Evolutionary conservation across 352 stramenopile species (phyloP).

Genomic region (Pythium insidiosum): DNA sequence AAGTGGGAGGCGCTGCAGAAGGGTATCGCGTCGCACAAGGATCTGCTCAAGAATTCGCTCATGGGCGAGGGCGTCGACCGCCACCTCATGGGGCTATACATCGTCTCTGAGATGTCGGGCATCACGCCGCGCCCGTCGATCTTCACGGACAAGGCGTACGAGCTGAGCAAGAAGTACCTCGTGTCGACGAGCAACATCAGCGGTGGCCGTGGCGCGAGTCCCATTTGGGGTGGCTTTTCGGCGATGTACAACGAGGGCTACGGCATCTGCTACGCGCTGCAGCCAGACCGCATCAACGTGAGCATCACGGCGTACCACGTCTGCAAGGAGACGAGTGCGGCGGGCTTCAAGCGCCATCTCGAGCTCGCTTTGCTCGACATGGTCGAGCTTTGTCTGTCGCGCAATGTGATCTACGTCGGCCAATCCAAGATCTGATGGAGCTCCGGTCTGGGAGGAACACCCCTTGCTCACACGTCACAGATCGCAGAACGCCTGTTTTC

Average conservation of each 20-base stretch:
- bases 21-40: conserved; percentile 88
- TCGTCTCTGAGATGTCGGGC: conserved; percentile 89
- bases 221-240: conserved; percentile 96
- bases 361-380: conserved; percentile 95
- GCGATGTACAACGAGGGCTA: conserved; percentile 93
- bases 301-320: conserved; percentile 91
- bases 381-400: conserved; percentile 86
- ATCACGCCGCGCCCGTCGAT: conserved; percentile 84
- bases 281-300: conserved; percentile 92
- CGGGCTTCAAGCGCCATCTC: conserved; percentile 85
- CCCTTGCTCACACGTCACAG: conserved; percentile 21
- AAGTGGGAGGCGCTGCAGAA: conserved; percentile 85
- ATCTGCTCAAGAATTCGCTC: conserved; percentile 83
- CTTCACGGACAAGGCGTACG: conserved; percentile 92
- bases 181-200: conserved; percentile 95
- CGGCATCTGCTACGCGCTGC: conserved; percentile 94
- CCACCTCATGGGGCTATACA: conserved; percentile 94
- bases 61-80: conserved; percentile 90
- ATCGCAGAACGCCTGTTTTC: conserved; percentile 16
- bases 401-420: conserved; percentile 88
- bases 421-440: conserved; percentile 84
- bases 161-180: conserved; percentile 91
- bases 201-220: conserved; percentile 86
- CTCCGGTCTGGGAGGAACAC: too few relatives aligned
- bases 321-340: conserved; percentile 67